These are phyloP conservation scores for Ogataea henricii DNA, from an alignment of 805 yeast species.

Conservation along the genomic window DNA sequence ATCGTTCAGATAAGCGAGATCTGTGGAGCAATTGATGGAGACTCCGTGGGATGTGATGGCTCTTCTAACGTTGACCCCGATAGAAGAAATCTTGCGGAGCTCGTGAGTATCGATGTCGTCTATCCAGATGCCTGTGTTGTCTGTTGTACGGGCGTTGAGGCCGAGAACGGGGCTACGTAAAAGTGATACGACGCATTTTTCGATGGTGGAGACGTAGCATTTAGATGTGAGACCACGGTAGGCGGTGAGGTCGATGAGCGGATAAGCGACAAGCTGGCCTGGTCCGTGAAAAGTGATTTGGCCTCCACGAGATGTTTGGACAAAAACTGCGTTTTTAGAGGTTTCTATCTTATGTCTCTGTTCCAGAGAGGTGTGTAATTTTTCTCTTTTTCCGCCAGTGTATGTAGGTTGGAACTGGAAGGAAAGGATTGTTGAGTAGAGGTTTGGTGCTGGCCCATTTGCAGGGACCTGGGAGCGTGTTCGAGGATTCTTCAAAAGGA, in stretches of 20 bases:
- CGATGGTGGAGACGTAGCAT: slow-evolving; percentile 52
- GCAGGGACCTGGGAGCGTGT: not conserved
- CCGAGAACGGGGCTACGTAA: slow-evolving; percentile 30
- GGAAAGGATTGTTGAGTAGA: slow-evolving; percentile 64
- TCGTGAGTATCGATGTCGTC: slow-evolving; percentile 18
- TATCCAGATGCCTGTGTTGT: slow-evolving; percentile 90
- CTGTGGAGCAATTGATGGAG: slow-evolving; percentile 76
- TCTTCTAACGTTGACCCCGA: slow-evolving; percentile 85
- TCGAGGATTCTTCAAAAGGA: slow-evolving; percentile 25
- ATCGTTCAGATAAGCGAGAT: slow-evolving; percentile 66
- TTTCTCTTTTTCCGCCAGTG: slow-evolving; percentile 89
- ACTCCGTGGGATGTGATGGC: slow-evolving; percentile 89
- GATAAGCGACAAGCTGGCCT: slow-evolving; percentile 88
- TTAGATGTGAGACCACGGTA: slow-evolving; percentile 53
- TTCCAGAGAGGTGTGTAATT: slow-evolving; percentile 43
- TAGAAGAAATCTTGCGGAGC: slow-evolving; percentile 73
- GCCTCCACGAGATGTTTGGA: slow-evolving; percentile 91
- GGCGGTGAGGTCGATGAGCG: slow-evolving; percentile 68
- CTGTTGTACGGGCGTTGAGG: slow-evolving; percentile 53
- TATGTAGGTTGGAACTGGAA: slow-evolving; percentile 86
- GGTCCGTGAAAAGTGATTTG: slow-evolving; percentile 96
- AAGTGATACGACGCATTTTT: slow-evolving; percentile 37
- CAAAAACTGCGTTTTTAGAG: slow-evolving; percentile 55
- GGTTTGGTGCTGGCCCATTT: slow-evolving; percentile 44
- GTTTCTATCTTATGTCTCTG: slow-evolving; percentile 27